phyloP scores from a whole-genome alignment of 2,329 filamentous ascomycete species.

The Arthrobotrys megalospora region DNA sequence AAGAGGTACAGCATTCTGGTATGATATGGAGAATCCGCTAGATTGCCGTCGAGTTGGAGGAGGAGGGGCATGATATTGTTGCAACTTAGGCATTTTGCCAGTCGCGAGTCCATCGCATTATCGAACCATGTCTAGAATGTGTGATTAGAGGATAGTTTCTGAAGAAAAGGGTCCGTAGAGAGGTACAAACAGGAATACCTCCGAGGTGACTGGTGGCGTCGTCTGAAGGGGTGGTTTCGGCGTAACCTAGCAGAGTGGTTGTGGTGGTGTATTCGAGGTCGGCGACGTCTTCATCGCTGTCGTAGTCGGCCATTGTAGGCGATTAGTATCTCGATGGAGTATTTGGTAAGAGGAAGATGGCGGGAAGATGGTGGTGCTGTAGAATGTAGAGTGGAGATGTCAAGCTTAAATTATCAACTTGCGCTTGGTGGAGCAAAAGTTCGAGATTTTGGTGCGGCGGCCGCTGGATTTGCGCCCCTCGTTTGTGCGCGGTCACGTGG shows the following conservation, averaged over 20 bases:
- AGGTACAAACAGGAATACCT: conserved; percentile 80
- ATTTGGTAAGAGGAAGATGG: not conserved
- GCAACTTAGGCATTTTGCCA: conserved; percentile 90
- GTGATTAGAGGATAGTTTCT: conserved; percentile 8
- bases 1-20: conserved; percentile 91
- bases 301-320: conserved; percentile 55
- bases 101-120: conserved; percentile 79
- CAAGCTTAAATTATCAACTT: not conserved
- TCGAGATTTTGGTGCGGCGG: conserved; percentile 53
- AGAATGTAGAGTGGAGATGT: not conserved
- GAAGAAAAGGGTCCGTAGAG: conserved; percentile 7
- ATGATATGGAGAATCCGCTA: conserved; percentile 85
- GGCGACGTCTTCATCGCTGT: conserved; percentile 54
- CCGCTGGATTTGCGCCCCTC: conserved; percentile 45
- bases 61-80: conserved; percentile 85
- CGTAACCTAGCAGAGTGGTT: conserved; percentile 88
- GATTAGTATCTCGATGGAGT: not conserved
- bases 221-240: conserved; percentile 77
- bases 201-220: conserved; percentile 91
- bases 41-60: conserved; percentile 90
- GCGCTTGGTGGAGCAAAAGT: conserved; percentile 20
- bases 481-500: conserved; percentile 34
- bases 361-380: not conserved
- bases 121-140: conserved; percentile 84
- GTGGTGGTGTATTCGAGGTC: conserved; percentile 59